Evolutionary conservation across 441 rosid genomes (phyloP), one percentile per base, ranked within the genome.

Genomic region (Pelargonium citronellum): DNA sequence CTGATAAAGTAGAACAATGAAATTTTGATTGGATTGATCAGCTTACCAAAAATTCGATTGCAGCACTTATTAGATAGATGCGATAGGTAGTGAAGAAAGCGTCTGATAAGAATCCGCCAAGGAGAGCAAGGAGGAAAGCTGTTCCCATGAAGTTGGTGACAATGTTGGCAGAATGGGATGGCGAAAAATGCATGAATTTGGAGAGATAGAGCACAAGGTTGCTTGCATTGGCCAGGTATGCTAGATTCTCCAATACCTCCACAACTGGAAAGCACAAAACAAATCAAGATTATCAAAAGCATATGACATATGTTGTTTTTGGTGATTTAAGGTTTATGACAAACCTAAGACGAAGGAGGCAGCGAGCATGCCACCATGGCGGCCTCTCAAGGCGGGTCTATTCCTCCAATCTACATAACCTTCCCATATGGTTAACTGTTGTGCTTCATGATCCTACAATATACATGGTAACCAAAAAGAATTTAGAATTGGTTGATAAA

Each of bases 101-200:
- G 55, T 94, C 99, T 1, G 97, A 86, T 22, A 91, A 83, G 86
- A 94, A 94, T 64, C 99, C 99, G 3, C 99, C 99, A 24, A 90
- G 92, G 67, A 94, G 95, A 77, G 97, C 96, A 62, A 90, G 80
- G 67, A 94, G 92, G 80, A 94, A 94, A 69, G 99, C 90, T 12
- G 99, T 91, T 22, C 97, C 99, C 97, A 94, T 91, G 92, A 94
- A 94, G 75, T 85, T 90, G 61, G 98, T 91, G 77, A 91, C 97
- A 71, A 82, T 77, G 71, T 87, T 90, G 30, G 99, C 99, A 7
- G 99, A 81, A 75, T 76, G 86, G 0, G 96, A 84, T 3, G 91
- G 94, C 47, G 99, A 90, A 22, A 88, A 79, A 80, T 91, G 93
- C 99, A 91, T 88, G 87, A 78, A 79, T 10, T 87, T 76, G 7